phyloP scores from a whole-genome alignment of 2,329 filamentous ascomycete species.

The Karstenula rhodostoma region DNA sequence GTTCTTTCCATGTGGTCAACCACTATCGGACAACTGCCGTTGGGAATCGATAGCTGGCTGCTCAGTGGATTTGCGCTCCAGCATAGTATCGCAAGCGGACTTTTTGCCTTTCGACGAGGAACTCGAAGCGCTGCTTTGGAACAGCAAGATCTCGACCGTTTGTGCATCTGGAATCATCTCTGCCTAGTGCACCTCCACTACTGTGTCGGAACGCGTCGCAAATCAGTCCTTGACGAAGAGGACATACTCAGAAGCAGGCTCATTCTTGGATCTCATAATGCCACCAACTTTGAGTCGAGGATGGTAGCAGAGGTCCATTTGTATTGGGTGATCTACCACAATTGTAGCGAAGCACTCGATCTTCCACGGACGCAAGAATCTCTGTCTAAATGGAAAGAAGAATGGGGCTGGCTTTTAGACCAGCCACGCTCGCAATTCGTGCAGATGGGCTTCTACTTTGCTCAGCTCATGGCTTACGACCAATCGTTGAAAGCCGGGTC shows the following conservation, averaged over 20 bases:
- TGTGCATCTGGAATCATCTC: constrained; percentile 56
- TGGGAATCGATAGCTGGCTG: constrained; percentile 58
- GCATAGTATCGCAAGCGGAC: constrained; percentile 50
- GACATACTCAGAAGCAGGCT: constrained; percentile 52
- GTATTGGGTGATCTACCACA: constrained; percentile 57
- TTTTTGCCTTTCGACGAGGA: constrained; percentile 36
- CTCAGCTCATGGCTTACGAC: constrained; percentile 54
- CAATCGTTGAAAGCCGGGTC: constrained; percentile 48
- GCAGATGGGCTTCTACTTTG: constrained; percentile 57
- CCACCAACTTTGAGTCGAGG: constrained; percentile 56
- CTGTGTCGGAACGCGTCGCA: constrained; percentile 54
- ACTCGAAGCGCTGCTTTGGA: constrained; percentile 15
- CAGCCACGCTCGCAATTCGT: constrained; percentile 57
- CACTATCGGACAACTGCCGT: constrained; percentile 54
- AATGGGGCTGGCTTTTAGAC: constrained; percentile 54
- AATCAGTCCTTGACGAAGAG: constrained; percentile 46
- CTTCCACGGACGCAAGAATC: constrained; percentile 44
- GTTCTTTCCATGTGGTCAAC: constrained; percentile 58
- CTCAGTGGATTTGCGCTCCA: constrained; percentile 55
- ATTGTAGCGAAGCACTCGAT: constrained; percentile 42
- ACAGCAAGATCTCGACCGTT: constrained; percentile 38
- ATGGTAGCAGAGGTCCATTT: constrained; percentile 57
- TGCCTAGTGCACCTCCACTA: constrained; percentile 57
- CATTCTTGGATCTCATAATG: constrained; percentile 49
- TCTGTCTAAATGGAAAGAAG: constrained; percentile 50